phyloP scores from a whole-genome alignment of 1,284 basidiomycete genomes.

The Boletus sp. region DNA sequence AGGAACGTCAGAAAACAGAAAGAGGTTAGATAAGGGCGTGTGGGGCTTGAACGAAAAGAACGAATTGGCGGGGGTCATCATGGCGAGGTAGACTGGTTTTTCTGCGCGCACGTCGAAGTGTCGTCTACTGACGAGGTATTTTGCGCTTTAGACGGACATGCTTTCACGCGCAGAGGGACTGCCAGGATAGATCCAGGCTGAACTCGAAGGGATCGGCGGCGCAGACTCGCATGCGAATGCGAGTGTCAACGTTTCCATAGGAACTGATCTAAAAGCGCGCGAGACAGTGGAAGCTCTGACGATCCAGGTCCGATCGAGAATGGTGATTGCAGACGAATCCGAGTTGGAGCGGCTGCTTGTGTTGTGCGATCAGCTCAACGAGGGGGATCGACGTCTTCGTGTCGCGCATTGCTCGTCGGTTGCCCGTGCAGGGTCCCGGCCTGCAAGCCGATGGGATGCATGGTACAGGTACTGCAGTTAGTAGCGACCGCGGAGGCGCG shows the following conservation, averaged over 20 bases:
- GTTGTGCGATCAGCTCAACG: conserved; percentile 73
- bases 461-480: background rate
- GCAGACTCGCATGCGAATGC: background rate
- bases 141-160: conserved; percentile 11
- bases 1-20: conserved; percentile 33
- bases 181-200: conserved; percentile 50
- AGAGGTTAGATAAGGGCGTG: conserved; percentile 61
- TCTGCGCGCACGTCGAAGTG: background rate
- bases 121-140: background rate
- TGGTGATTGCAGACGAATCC: conserved; percentile 54
- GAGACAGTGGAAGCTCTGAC: conserved; percentile 61
- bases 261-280: conserved; percentile 53
- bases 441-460: conserved; percentile 36
- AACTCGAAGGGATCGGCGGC: background rate
- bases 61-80: conserved; percentile 62
- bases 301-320: conserved; percentile 51
- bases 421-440: conserved; percentile 55
- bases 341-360: conserved; percentile 67
- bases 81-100: conserved; percentile 48
- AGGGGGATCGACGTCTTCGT: conserved; percentile 51
- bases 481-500: background rate
- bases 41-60: conserved; percentile 85
- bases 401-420: conserved; percentile 33
- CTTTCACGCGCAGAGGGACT: conserved; percentile 50
- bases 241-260: background rate